Conservation (phyloP, 2,329 filamentous ascomycete species). For the Stagonosporopsis tanaceti region DNA sequence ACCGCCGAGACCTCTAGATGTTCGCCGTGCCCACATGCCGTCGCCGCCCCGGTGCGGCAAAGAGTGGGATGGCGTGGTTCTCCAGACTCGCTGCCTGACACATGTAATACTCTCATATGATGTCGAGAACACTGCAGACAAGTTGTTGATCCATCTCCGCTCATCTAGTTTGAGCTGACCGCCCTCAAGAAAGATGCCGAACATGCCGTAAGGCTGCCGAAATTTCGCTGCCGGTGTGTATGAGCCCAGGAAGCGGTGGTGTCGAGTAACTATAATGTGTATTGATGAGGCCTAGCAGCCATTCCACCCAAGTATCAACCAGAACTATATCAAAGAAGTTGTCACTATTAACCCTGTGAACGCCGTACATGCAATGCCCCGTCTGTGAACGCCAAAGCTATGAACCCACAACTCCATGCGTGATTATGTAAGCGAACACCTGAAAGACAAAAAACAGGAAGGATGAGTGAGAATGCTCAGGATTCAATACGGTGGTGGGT, state of each 20-base stretch:
- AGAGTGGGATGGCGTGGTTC: slow-evolving; percentile 14
- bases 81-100: not conserved
- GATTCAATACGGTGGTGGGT: slow-evolving; percentile 3
- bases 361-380: slow-evolving; percentile 14
- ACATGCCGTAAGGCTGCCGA: not conserved
- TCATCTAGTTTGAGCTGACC: not conserved
- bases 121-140: not conserved
- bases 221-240: not conserved
- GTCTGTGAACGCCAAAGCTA: slow-evolving; percentile 15
- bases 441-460: not conserved
- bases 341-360: not conserved
- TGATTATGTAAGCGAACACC: slow-evolving; percentile 4
- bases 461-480: not conserved
- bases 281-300: slow-evolving; percentile 10
- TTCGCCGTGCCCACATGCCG: slow-evolving; percentile 18
- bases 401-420: slow-evolving; percentile 16
- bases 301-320: not conserved
- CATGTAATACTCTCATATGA: not conserved
- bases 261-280: not conserved
- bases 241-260: not conserved
- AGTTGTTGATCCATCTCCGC: too few species aligned
- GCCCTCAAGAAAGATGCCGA: not conserved
- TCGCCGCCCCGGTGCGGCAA: slow-evolving; percentile 17
- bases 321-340: not conserved
- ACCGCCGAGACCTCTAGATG: slow-evolving; percentile 9